Conservation (phyloP, 306 rosid genomes). For the Rosa persica region DNA sequence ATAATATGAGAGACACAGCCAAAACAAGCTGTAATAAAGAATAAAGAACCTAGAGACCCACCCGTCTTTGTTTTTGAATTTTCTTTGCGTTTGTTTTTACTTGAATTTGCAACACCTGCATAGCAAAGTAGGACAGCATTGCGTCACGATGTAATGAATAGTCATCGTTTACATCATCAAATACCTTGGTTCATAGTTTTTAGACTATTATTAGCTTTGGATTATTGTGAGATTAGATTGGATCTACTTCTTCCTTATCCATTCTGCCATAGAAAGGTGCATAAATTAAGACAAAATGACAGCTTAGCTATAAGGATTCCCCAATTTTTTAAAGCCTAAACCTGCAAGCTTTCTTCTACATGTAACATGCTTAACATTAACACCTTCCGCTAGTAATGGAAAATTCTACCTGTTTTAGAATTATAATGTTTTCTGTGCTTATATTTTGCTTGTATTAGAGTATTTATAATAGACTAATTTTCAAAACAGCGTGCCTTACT, state of each 20-base stretch:
- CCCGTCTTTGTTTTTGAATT: conserved; percentile 2
- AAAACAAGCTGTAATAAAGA: background rate
- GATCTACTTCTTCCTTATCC: conserved; percentile 31
- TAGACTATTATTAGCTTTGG: background rate
- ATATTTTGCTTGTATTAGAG: background rate
- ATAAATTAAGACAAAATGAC: conserved; percentile 20
- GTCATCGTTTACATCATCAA: conserved; percentile 8
- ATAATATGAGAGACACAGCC: background rate
- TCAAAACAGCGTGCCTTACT: conserved; percentile 1
- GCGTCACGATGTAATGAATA: background rate
- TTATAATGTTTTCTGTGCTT: conserved; percentile 2
- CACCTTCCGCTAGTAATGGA: conserved; percentile 11
- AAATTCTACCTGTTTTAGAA: background rate
- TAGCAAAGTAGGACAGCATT: background rate
- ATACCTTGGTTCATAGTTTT: background rate
- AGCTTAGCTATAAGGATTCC: conserved; percentile 12
- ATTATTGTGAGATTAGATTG: background rate
- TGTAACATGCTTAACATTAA: conserved; percentile 22
- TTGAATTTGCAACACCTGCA: conserved; percentile 16
- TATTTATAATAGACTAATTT: background rate
- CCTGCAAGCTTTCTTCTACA: background rate
- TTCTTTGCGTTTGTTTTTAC: background rate
- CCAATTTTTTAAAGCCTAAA: background rate
- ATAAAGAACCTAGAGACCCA: background rate
- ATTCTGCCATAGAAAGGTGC: conserved; percentile 6